A percentile compares a stretch with the other conserved stretches of the same genome.
Conservation (phyloP, 2,329 filamentous ascomycete genomes). For the Conoideocrella luteorostrata region DNA sequence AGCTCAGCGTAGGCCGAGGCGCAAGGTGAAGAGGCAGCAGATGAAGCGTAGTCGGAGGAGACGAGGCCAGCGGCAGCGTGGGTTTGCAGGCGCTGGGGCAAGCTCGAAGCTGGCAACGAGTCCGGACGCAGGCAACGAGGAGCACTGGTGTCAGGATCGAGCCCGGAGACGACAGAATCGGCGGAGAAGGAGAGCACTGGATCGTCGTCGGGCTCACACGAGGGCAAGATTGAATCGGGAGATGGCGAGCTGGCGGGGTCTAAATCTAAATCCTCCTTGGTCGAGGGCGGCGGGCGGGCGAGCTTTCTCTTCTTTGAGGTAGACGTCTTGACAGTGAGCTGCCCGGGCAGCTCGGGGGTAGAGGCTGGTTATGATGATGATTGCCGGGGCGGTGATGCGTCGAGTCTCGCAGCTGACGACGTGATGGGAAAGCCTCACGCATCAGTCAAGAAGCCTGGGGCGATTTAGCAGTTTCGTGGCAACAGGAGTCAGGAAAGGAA, state of each 20-base stretch:
- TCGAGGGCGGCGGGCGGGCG: slow-evolving; percentile 34
- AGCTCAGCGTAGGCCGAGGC: slow-evolving; percentile 49
- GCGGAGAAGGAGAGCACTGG: slow-evolving; percentile 45
- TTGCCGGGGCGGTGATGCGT: slow-evolving; percentile 5
- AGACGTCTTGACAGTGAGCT: slow-evolving; percentile 68
- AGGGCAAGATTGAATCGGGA: slow-evolving; percentile 43
- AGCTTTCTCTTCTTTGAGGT: slow-evolving; percentile 69
- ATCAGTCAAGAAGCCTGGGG: slow-evolving; percentile 5
- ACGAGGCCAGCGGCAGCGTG: slow-evolving; percentile 33
- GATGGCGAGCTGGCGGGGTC: slow-evolving; percentile 29
- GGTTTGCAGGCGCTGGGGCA: slow-evolving; percentile 47
- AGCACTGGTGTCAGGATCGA: slow-evolving; percentile 20
- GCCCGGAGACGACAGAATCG: slow-evolving; percentile 30
- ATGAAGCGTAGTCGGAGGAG: slow-evolving; percentile 45
- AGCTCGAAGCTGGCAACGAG: slow-evolving; percentile 41
- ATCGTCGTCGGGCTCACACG: slow-evolving; percentile 46
- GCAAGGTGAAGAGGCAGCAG: slow-evolving; percentile 52
- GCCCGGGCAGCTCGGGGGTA: slow-evolving; percentile 51
- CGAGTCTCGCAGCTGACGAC: slow-evolving; percentile 1
- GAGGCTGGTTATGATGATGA: slow-evolving; percentile 8
- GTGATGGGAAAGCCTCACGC: slow-evolving; percentile 7
- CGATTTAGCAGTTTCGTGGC: slow-evolving; percentile 5
- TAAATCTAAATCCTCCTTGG: slow-evolving; percentile 34
- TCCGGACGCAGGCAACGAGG: slow-evolving; percentile 35
- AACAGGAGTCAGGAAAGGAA: slow-evolving; percentile 4